phyloP scores from a whole-genome alignment of 208 protist genomes.

The Leishmania braziliensis region DNA sequence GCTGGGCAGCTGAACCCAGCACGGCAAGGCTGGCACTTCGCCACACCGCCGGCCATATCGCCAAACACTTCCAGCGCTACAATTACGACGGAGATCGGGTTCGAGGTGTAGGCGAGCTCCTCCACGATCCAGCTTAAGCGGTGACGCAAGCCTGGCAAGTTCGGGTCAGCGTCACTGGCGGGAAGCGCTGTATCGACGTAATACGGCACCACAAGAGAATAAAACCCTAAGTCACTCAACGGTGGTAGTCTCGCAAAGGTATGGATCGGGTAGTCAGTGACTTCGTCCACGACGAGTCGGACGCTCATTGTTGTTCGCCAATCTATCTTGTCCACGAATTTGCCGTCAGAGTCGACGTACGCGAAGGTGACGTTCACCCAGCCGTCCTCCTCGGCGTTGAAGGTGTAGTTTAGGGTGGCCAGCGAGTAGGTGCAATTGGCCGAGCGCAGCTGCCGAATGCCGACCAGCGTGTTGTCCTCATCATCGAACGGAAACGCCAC shows the following conservation, averaged over 20 bases:
- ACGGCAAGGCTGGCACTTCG: conserved; percentile 14
- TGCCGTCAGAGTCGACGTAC: not conserved
- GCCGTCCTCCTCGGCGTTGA: conserved; percentile 2
- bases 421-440: not conserved
- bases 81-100: not conserved
- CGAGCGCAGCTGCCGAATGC: conserved; percentile 3
- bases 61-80: conserved; percentile 19
- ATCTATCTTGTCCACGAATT: not conserved
- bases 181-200: not conserved
- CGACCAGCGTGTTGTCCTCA: conserved; percentile 1
- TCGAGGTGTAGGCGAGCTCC: not conserved
- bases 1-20: conserved; percentile 8
- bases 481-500: not conserved
- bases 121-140: not conserved
- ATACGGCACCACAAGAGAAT: not conserved
- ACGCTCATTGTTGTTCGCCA: not conserved
- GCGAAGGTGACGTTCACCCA: conserved; percentile 8
- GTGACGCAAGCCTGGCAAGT: not conserved
- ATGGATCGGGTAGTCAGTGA: not conserved
- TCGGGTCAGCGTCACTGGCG: not conserved
- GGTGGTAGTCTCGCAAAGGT: not conserved
- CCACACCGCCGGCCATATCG: conserved; percentile 10
- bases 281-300: not conserved
- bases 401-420: conserved; percentile 1
- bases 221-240: not conserved